Evolutionary conservation across 495 filamentous ascomycete genomes (phyloP).

Genomic region (Glutinoglossum americanum): DNA sequence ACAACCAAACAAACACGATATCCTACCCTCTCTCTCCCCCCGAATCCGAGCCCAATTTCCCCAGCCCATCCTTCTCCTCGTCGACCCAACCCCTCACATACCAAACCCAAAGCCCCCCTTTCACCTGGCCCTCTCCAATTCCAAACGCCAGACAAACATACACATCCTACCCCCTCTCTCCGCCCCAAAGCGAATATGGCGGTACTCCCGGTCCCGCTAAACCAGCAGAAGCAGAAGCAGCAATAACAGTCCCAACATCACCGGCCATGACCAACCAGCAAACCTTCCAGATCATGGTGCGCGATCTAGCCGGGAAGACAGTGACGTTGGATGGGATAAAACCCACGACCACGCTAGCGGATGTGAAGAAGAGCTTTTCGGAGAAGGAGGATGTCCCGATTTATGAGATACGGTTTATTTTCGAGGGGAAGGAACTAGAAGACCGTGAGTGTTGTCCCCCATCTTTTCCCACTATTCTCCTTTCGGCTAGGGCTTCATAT

Average conservation of each 20-base stretch:
- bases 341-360: not conserved
- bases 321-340: not conserved
- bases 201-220: not conserved
- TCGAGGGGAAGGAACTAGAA: not conserved
- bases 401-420: not conserved
- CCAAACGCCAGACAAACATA: not conserved
- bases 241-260: too few relatives aligned
- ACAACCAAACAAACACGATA: too few relatives aligned
- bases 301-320: not conserved
- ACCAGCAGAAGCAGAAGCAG: not conserved
- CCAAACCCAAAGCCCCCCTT: not conserved
- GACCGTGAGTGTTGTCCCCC: not conserved
- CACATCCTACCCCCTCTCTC: not conserved
- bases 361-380: not conserved
- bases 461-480: too few relatives aligned
- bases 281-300: not conserved
- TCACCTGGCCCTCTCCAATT: not conserved
- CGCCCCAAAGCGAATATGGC: not conserved
- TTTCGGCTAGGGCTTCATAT: too few relatives aligned
- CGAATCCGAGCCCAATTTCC: too few relatives aligned
- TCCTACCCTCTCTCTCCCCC: too few relatives aligned
- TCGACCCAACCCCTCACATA: not conserved
- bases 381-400: not conserved
- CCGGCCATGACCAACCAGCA: too few relatives aligned
- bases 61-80: too few relatives aligned